Conservation (phyloP, 257 asterid species). For the Salvia splendens region DNA sequence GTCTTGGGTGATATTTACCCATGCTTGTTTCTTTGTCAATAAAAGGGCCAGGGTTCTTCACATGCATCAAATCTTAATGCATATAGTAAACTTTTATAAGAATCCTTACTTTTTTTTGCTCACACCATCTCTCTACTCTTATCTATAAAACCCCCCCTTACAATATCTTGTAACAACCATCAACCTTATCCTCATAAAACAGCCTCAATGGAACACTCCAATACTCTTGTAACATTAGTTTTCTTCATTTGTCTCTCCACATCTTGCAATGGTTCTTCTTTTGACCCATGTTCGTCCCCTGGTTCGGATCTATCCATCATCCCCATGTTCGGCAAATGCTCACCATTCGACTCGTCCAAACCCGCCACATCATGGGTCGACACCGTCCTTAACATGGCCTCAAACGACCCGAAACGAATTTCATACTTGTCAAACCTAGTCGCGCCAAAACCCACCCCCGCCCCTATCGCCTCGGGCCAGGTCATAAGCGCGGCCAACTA, state of each 20-base stretch:
- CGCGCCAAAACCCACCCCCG: constrained; percentile 46
- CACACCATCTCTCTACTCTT: not conserved
- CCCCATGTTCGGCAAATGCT: constrained; percentile 80
- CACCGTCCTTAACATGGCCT: constrained; percentile 67
- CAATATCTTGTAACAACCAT: constrained; percentile 25
- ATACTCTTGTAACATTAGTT: constrained; percentile 34
- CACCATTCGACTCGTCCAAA: constrained; percentile 63
- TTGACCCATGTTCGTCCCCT: constrained; percentile 58
- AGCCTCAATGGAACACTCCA: constrained; percentile 45
- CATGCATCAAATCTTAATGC: constrained; percentile 31
- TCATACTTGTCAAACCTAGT: constrained; percentile 68
- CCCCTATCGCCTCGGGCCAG: constrained; percentile 78
- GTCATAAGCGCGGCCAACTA: constrained; percentile 65
- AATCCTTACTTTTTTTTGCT: not conserved
- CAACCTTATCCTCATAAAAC: constrained; percentile 31
- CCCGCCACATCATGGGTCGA: constrained; percentile 59
- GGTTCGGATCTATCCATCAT: constrained; percentile 66
- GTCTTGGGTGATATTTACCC: not conserved
- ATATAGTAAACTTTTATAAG: not conserved
- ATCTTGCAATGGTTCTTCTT: constrained; percentile 35
- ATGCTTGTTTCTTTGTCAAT: constrained; percentile 30
- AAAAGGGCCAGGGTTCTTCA: constrained; percentile 33
- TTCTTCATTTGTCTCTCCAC: constrained; percentile 45
- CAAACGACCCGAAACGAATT: constrained; percentile 63
- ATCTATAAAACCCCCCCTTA: constrained; percentile 39